These are phyloP conservation scores for Starmerella bombi DNA, from an alignment of 805 yeast genomes.

Conservation along the genomic window DNA sequence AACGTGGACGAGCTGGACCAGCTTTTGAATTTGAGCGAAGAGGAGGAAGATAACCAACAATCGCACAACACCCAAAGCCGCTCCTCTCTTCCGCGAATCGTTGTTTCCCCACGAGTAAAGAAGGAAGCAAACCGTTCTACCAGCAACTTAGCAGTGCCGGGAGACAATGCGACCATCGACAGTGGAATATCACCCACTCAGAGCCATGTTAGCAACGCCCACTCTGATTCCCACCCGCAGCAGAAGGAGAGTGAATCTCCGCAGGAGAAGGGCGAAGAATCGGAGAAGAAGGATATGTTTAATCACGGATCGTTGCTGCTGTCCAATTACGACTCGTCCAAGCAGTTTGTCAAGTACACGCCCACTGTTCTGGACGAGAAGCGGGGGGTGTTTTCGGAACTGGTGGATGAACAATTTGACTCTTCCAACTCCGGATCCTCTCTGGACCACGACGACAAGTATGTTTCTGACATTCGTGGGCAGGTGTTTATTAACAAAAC, in stretches of 20 bases:
- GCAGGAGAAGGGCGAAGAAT: not conserved
- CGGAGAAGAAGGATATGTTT: not conserved
- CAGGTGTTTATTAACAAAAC: no score
- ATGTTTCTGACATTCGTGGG: not conserved
- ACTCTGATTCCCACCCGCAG: not conserved
- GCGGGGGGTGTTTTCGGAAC: not conserved
- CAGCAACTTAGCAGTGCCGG: no score
- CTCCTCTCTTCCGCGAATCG: not conserved
- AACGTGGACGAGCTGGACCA: slow-evolving; percentile 73
- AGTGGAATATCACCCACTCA: not conserved
- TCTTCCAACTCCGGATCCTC: not conserved
- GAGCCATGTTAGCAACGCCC: not conserved
- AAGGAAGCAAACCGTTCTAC: not conserved
- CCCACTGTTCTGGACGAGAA: not conserved
- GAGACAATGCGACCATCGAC: not conserved
- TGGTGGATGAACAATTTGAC: not conserved
- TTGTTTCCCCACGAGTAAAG: not conserved
- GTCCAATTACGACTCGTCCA: not conserved
- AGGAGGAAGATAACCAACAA: slow-evolving; percentile 4
- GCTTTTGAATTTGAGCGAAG: slow-evolving; percentile 18
- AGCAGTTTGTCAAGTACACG: slow-evolving; percentile 2
- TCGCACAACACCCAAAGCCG: not conserved
- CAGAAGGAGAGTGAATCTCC: not conserved
- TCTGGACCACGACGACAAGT: not conserved
- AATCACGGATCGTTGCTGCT: not conserved